Evolutionary conservation across 495 filamentous ascomycete species (phyloP).

Genomic region (Xylaria cubensis): DNA sequence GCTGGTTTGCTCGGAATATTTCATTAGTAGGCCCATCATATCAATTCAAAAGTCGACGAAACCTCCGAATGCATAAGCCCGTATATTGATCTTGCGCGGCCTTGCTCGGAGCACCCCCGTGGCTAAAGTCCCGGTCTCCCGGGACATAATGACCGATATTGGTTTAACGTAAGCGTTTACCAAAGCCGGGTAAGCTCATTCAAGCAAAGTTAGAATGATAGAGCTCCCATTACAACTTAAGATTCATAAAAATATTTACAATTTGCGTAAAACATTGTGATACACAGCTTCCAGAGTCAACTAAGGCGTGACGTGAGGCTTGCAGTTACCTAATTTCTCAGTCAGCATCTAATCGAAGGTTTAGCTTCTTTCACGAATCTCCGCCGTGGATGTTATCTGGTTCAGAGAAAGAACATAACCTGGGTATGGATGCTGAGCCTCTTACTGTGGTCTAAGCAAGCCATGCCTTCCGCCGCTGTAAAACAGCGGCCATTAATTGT

Average conservation of each 20-base stretch:
- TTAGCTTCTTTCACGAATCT: neutral
- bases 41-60: neutral
- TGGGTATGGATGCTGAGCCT: neutral
- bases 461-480: neutral
- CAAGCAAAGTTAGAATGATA: neutral
- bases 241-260: too few species aligned
- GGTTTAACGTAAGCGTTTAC: neutral
- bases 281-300: neutral
- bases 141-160: conserved; percentile 19
- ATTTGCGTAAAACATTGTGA: neutral
- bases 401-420: neutral
- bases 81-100: conserved; percentile 1
- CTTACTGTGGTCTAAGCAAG: neutral
- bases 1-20: neutral
- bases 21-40: neutral
- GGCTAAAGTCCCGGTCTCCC: conserved; percentile 19
- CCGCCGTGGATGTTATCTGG: neutral
- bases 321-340: neutral
- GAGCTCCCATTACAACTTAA: neutral
- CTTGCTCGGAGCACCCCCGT: neutral
- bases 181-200: conserved; percentile 15
- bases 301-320: neutral
- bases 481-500: neutral
- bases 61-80: conserved; percentile 9
- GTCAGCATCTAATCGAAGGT: neutral